Percentiles rank a stretch among this genome's conserved stretches.
Conservation (phyloP, 306 rosid species). For the Prunus kanzakura region DNA sequence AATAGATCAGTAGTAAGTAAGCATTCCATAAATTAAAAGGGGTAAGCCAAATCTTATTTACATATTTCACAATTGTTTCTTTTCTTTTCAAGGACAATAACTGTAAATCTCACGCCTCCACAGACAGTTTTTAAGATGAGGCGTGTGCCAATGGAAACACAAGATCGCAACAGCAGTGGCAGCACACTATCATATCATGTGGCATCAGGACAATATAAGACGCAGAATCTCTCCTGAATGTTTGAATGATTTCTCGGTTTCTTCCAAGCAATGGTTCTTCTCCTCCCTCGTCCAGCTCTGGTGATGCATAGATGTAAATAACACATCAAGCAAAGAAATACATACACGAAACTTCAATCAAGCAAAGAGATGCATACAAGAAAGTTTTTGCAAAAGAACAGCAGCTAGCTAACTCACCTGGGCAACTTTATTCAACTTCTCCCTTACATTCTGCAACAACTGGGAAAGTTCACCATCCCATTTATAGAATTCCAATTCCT, state of each 20-base stretch:
- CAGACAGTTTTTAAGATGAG: neutral
- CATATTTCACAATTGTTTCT: neutral
- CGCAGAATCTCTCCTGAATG: conserved; percentile 91
- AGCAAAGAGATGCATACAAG: neutral
- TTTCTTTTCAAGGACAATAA: neutral
- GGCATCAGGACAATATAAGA: conserved; percentile 59
- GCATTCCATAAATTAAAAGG: neutral
- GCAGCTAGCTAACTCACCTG: conserved; percentile 44
- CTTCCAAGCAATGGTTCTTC: conserved; percentile 92
- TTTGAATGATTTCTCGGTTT: conserved; percentile 91
- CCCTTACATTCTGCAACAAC: conserved; percentile 84
- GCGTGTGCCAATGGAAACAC: neutral
- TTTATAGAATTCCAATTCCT: conserved; percentile 82
- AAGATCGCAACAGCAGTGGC: neutral
- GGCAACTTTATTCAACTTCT: conserved; percentile 83
- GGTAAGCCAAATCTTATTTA: neutral
- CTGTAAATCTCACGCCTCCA: neutral
- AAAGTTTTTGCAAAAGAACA: neutral
- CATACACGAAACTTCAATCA: neutral
- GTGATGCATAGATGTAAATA: conserved; percentile 3
- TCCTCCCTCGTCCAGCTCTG: conserved; percentile 95
- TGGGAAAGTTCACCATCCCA: conserved; percentile 88
- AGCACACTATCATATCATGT: neutral
- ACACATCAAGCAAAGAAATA: neutral
- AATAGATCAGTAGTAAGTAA: neutral